Base-by-base conservation (phyloP, 208 protist species). In the Leishmania mexicana region DNA sequence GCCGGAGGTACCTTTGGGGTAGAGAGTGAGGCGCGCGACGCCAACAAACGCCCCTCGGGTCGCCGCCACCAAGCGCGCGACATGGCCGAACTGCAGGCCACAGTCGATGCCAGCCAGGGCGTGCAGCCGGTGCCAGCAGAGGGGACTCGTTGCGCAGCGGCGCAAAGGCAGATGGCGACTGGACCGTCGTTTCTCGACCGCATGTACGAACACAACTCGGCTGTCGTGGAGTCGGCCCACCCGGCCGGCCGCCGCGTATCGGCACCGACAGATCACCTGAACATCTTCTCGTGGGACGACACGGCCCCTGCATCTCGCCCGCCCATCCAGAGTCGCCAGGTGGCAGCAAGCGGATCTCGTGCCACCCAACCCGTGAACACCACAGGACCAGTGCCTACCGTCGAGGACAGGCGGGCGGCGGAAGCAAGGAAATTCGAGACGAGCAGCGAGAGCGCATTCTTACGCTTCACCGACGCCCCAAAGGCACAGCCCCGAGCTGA, bases 271-370 rank as follows among this genome's bases (percentile, higher is more conserved):
- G 88, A 95, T 53, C 65, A 86, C 67, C 83, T 96, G 19, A 96
- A 96, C 83, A 79, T 96, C 49, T 96, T 97, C 73, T 86, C 88
- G 21, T 97, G 94, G 93, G 86, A 97, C 28, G 74, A 80, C 38
- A 57, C 19, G 6, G 35, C 64, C 11, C 79, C 62, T 13, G 40
- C 64, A 38, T 8, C 78, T 75, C 53, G 58, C 40, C 24, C 47
- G 28, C 45, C 76, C 53, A 0, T 67, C 77, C 35, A 75, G 77
- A 17, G 51, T 11, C 64, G 40, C 47, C 21, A 76, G 76, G 10
- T 77, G 62, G 49, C 65, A 58, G 51, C 57, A 57, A 57, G 62
- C 21, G 75, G 78, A 60, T 65, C 74, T 31, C 71, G 72, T 42
- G 81, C 75, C 35, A 62, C 73, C 17, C 75, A 79, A 54, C 54